Evolutionary conservation across 371 early-diverging fungal genomes (phyloP), one percentile per base, ranked within the genome.

Genomic region (Phascolomyces articulosus): DNA sequence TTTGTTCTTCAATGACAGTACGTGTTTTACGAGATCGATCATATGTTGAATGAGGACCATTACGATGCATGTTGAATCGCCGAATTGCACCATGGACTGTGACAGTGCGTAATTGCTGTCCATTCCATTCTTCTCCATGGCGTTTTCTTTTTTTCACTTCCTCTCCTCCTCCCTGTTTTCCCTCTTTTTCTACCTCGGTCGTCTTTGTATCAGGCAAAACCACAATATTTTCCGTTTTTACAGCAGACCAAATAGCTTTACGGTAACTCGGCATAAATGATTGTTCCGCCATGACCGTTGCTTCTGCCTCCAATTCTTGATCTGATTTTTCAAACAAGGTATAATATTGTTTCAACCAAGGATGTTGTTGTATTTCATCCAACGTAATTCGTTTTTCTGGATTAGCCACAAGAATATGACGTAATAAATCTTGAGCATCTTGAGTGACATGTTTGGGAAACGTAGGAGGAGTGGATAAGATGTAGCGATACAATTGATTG

Each of bases 401-500:
- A 55, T 85, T 84, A 10, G 83, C 91, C 4, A 80, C 78, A 20
- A 90, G 72, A 70, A 89, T 91, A 24, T 77, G 74, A 57, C 77
- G 75, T 59, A 88, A 70, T 40, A 89, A 67, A 55, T 73, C 65
- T 41, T 79, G 61, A 34, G 90, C 87, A 15, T 81, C 81, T 15
- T 49, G 40, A 26, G 74, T 60, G 20, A 90, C 73, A 59, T 87
- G 71, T 2, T 78, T 74, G 0, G 90, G 90, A 58, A 84, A 87
- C 7, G 79, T 75, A 4, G 87, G 76, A 62, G 84, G 70, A 84
- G 86, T 47, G 83, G 64, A 84, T 64, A 86, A 38, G 40, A 89
- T 89, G 67, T 90, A 90, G 29, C 83, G 83, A 72, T 90, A 90
- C 0, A 90, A 76, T 27, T 76, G 76, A 58, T 84, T 85, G 70